phyloP scores from a whole-genome alignment of 2,329 filamentous ascomycete species.

The Aspergillus luchuensis region DNA sequence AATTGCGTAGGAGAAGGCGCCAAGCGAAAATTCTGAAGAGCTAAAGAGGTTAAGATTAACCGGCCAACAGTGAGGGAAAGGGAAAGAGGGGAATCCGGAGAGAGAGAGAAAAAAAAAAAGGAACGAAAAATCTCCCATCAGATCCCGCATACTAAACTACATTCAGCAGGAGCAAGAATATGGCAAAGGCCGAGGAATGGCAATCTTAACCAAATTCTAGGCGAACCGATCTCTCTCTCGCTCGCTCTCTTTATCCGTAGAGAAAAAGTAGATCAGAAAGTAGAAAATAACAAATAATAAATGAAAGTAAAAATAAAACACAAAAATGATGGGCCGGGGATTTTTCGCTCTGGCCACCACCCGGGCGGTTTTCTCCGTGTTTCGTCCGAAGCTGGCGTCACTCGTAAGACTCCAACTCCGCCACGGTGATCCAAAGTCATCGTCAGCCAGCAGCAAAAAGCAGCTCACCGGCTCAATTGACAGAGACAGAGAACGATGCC shows the following conservation, averaged over 20 bases:
- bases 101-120: not conserved
- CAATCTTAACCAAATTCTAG: not conserved
- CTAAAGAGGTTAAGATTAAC: not conserved
- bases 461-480: too few species aligned
- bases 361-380: slow-evolving; percentile 5
- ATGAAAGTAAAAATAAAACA: not conserved
- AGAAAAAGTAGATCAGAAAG: too few species aligned
- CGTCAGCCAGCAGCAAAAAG: not conserved
- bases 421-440: not conserved
- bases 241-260: too few species aligned
- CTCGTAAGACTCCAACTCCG: not conserved
- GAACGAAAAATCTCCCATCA: not conserved
- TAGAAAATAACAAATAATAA: too few species aligned
- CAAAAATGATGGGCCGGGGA: not conserved
- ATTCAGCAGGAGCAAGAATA: not conserved
- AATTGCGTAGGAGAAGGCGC: not conserved
- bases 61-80: not conserved
- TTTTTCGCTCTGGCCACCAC: slow-evolving; percentile 1
- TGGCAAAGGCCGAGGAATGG: not conserved
- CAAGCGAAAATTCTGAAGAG: not conserved
- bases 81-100: not conserved
- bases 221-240: not conserved
- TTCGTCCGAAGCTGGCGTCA: slow-evolving; percentile 2
- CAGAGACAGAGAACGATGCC: too few species aligned
- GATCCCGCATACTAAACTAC: not conserved